These are phyloP conservation scores for Tothia fuscella DNA, from an alignment of 2,329 filamentous ascomycete species.

Conservation along the genomic window DNA sequence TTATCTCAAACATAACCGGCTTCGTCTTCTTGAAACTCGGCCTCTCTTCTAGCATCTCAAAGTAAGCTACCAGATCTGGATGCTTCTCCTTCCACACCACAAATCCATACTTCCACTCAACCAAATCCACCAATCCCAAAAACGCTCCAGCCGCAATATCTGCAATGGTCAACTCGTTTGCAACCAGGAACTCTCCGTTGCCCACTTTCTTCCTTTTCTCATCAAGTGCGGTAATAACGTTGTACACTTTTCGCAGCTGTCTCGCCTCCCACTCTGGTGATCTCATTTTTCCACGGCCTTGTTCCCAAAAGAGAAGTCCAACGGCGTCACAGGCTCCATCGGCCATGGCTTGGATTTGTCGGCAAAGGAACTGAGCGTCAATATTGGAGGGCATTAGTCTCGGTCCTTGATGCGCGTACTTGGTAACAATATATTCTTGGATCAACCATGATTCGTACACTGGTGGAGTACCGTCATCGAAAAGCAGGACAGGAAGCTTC, in stretches of 20 bases:
- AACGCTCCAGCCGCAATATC: conserved; percentile 25
- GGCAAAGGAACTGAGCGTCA: conserved; percentile 21
- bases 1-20: background rate
- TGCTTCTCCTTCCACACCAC: background rate
- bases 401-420: conserved; percentile 21
- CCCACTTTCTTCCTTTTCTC: conserved; percentile 16
- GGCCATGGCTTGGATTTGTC: conserved; percentile 23
- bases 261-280: conserved; percentile 23
- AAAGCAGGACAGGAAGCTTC: conserved; percentile 28
- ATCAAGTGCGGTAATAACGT: conserved; percentile 3
- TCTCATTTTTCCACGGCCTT: conserved; percentile 19
- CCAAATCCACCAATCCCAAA: conserved; percentile 16
- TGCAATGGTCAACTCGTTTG: conserved; percentile 22
- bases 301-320: conserved; percentile 26
- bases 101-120: background rate
- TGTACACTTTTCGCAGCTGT: background rate
- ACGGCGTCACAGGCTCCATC: conserved; percentile 28
- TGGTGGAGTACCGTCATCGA: background rate
- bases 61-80: background rate
- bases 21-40: background rate
- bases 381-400: conserved; percentile 16
- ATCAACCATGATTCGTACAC: conserved; percentile 28
- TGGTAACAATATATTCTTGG: conserved; percentile 22
- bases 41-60: background rate
- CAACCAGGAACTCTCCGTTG: conserved; percentile 20